Evolutionary conservation across 164 flowering plant genomes (phyloP).

Genomic region (Magnolia kwangsiensis): DNA sequence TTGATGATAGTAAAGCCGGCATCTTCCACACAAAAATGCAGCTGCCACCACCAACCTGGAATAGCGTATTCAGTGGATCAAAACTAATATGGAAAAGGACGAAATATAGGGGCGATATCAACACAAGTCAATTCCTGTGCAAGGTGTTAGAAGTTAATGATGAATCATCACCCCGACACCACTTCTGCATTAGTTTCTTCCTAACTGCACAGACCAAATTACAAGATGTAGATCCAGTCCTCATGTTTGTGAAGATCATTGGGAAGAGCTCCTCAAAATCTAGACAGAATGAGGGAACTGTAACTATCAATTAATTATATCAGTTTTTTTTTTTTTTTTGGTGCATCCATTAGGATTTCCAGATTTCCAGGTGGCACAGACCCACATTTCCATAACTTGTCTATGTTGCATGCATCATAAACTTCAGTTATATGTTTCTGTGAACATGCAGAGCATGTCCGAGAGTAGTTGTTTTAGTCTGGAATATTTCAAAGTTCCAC

Average conservation of each 20-base stretch:
- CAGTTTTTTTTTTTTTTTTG: no score
- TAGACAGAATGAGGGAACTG: background rate
- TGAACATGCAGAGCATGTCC: no score
- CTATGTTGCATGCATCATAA: no score
- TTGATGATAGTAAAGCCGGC: slow-evolving; percentile 44
- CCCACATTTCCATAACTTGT: no score
- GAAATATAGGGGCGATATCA: background rate
- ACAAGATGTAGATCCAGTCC: background rate
- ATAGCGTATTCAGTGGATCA: slow-evolving; percentile 2
- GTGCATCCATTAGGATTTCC: no score
- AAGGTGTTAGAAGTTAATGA: background rate
- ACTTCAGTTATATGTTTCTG: no score
- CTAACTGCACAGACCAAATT: background rate
- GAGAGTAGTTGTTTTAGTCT: no score
- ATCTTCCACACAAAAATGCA: slow-evolving; percentile 75
- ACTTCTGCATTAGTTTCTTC: background rate
- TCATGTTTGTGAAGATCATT: background rate
- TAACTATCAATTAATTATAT: background rate
- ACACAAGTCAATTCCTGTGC: background rate
- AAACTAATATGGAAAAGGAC: background rate
- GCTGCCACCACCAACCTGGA: slow-evolving; percentile 68
- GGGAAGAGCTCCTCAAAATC: background rate
- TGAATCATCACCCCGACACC: background rate
- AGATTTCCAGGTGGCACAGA: no score
- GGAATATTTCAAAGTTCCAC: no score